Percentiles rank a stretch among this genome's conserved stretches.
These are phyloP conservation scores for Viola pubescens DNA, from an alignment of 441 rosid species.

Conservation along the genomic window DNA sequence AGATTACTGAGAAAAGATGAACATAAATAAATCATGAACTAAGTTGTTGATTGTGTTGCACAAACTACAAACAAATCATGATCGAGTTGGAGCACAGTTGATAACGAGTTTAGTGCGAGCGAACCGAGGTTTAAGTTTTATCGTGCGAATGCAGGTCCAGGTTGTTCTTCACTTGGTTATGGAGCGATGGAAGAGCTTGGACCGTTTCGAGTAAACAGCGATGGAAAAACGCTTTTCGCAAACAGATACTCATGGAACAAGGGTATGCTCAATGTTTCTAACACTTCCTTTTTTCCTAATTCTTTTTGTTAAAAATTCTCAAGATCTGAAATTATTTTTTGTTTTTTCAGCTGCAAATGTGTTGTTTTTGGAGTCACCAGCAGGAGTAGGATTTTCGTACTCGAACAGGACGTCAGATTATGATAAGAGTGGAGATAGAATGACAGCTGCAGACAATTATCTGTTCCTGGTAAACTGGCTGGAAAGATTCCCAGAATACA, in stretches of 20 bases:
- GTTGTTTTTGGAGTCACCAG: constrained; percentile 71
- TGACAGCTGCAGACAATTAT: constrained; percentile 52
- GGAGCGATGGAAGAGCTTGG: constrained; percentile 75
- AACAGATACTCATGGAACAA: constrained; percentile 61
- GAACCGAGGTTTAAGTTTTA: not conserved
- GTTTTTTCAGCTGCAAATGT: constrained; percentile 48
- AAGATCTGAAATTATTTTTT: not conserved
- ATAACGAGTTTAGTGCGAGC: not conserved
- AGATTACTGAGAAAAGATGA: too few relatives aligned
- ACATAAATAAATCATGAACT: too few relatives aligned
- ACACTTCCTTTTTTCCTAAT: too few relatives aligned
- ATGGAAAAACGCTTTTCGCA: constrained; percentile 56
- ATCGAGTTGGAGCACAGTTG: not conserved
- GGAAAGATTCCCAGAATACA: constrained; percentile 67
- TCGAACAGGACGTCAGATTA: constrained; percentile 52
- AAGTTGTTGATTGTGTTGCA: too few relatives aligned
- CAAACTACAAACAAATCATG: too few relatives aligned
- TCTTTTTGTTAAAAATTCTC: too few relatives aligned
- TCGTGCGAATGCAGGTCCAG: constrained; percentile 41
- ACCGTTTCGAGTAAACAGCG: constrained; percentile 24
- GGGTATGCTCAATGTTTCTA: constrained; percentile 21
- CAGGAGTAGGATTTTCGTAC: constrained; percentile 77
- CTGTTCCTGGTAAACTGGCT: constrained; percentile 63
- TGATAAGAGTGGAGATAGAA: constrained; percentile 35
- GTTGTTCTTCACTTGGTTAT: constrained; percentile 70